Evolutionary conservation across 768 basidiomycete genomes (phyloP), one percentile per base, ranked within the genome.

Genomic region (Podaxis sp.): DNA sequence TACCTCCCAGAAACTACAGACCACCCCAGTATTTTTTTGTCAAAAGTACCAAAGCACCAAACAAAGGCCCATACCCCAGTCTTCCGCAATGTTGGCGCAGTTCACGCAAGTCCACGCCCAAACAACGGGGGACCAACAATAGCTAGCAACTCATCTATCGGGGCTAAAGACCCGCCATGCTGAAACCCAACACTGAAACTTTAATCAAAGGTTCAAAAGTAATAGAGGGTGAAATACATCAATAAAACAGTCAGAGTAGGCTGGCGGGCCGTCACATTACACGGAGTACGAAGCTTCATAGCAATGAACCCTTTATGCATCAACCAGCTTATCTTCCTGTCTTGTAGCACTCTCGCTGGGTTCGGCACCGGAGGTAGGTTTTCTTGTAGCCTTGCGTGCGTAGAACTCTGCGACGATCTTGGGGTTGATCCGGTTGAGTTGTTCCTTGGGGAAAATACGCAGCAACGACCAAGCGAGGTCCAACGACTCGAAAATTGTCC

Each of bases 381-480:
- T 89, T 82, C 84, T 89, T 55, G 80, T 82, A 41, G 85, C 74
- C 79, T 96, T 95, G 70, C 94, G 89, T 50, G 84, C 89, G 71
- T 97, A 97, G 75, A 90, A 97, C 77, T 97, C 95, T 64, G 85
- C 85, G 70, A 97, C 89, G 72, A 97, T 96, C 87, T 94, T 94
- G 70, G 95, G 95, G 73, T 88, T 94, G 81, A 98, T 96, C 71
- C 96, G 93, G 81, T 98, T 98, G 67, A 98, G 84, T 76, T 94
- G 93, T 78, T 98, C 96, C 77, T 96, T 95, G 64, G 97, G 97
- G 92, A 98, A 99, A 73, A 96, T 96, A 67, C 97, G 90, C 67
- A 99, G 83, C 57, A 99, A 77, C 24, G 90, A 90, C 97, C 97
- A 99, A 22, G 95, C 97, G 59, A 98, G 82, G 77, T 99, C 97